Percentiles rank a stretch among this genome's conserved stretches.
Conservation (phyloP, 2,329 filamentous ascomycete genomes). For the Parasarocladium wereldwijsianum region DNA sequence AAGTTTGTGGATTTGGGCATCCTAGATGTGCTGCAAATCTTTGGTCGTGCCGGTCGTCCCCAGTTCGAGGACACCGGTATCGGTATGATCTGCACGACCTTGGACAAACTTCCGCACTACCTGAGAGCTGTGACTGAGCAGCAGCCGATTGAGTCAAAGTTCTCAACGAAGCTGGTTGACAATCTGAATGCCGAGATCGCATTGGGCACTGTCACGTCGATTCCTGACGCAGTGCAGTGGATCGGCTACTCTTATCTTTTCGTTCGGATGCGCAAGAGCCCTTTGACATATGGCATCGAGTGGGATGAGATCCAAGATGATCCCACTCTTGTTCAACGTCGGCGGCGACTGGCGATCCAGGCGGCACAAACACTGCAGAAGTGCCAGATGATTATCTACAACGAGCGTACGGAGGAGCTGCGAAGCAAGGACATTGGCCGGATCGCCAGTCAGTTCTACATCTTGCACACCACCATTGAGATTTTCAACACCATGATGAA, state of each 20-base stretch:
- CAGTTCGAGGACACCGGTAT: conserved; percentile 97
- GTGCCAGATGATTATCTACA: conserved; percentile 98
- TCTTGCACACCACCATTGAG: conserved; percentile 82
- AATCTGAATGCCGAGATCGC: conserved; percentile 94
- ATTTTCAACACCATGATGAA: conserved; percentile 96
- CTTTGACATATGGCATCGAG: conserved; percentile 85
- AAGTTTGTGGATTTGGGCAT: conserved; percentile 96
- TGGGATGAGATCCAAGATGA: conserved; percentile 85
- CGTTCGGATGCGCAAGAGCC: conserved; percentile 88
- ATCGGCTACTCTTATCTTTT: conserved; percentile 96
- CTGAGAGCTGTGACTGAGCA: conserved; percentile 87
- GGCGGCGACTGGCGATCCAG: conserved; percentile 74
- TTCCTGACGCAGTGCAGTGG: conserved; percentile 90
- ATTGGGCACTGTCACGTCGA: conserved; percentile 86
- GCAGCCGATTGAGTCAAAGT: conserved; percentile 92
- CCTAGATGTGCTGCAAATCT: conserved; percentile 92
- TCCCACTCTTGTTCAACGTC: conserved; percentile 70
- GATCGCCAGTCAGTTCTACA: conserved; percentile 95
- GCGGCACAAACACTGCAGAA: conserved; percentile 77
- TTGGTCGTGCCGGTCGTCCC: conserved; percentile 91
- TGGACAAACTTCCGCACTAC: conserved; percentile 88
- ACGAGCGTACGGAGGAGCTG: conserved; percentile 84
- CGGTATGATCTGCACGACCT: conserved; percentile 92
- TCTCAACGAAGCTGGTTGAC: conserved; percentile 86
- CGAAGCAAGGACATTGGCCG: conserved; percentile 89